phyloP scores from a whole-genome alignment of 208 protist species.

The Trypanosoma vivax region DNA sequence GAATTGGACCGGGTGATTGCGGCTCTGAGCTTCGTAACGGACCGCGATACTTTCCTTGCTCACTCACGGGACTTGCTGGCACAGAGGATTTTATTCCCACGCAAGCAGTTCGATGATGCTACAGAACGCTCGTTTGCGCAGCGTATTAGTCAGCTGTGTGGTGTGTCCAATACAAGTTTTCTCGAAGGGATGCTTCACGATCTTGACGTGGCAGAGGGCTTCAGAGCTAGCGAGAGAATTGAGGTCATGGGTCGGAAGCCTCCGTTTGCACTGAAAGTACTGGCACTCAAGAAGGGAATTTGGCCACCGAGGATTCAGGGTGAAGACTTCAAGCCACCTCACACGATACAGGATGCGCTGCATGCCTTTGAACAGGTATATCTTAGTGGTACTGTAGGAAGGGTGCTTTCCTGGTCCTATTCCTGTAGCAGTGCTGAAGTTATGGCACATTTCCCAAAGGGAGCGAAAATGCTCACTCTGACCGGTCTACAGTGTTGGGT shows the following conservation, averaged over 20 bases:
- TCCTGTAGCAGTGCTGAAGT: conserved; percentile 70
- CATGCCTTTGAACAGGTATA: conserved; percentile 49
- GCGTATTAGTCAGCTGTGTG: conserved; percentile 59
- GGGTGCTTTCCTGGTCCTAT: conserved; percentile 76
- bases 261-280: conserved; percentile 40
- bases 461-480: conserved; percentile 39
- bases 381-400: conserved; percentile 47
- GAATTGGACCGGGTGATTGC: conserved; percentile 58
- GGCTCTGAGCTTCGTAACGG: conserved; percentile 61
- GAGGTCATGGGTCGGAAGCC: conserved; percentile 15
- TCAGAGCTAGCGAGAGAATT: conserved; percentile 42
- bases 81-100: conserved; percentile 67
- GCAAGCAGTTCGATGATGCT: conserved; percentile 45
- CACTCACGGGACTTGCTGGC: conserved; percentile 71
- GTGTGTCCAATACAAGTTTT: conserved; percentile 61
- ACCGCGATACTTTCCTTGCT: conserved; percentile 71
- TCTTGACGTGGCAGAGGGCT: conserved; percentile 40
- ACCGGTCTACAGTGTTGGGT: conserved; percentile 66
- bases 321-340: conserved; percentile 20
- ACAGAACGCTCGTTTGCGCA: conserved; percentile 64
- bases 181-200: conserved; percentile 87
- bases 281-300: conserved; percentile 77
- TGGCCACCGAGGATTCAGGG: conserved; percentile 61
- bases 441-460: conserved; percentile 37
- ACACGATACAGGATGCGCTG: conserved; percentile 18